Evolutionary conservation across 2,329 filamentous ascomycete genomes (phyloP), one percentile per base, ranked within the genome.

Genomic region (Xylaria sp.): DNA sequence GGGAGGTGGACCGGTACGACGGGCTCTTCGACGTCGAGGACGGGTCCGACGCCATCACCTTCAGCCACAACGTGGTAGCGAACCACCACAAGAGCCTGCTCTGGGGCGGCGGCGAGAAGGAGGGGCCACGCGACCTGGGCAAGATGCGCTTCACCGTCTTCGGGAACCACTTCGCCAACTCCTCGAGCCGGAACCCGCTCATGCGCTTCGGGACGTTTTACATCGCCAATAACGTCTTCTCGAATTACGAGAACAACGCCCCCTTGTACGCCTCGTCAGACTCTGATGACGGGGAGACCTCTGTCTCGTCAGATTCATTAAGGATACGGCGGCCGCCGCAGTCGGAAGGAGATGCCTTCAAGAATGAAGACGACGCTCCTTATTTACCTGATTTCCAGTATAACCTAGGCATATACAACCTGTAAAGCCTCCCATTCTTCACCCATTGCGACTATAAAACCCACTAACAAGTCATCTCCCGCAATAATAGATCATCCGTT

Each of bases 161-260:
- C 27, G 72, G 69, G 5, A 72, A 72, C 54, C 71, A 29, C 6
- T 72, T 72, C 23, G 66, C 65, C 4, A 70, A 72, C 50, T 72
- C 70, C 23, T 53, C 55, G n/a, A 71, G 69, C 40, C 66, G 70
- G 21, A 72, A 72, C 51, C 72, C 72, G 6, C 61, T 73, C 13
- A 73, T 73, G 72, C 65, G 72, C 5, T 72, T 73, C 54, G 72
- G 72, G 6, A 73, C 72, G 2, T 72, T 72, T 23, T 72, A 73
- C 16, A 60, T 73, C 10, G 71, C 37, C 3, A 68, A 71, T 25
- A 73, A 73, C 50, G 69, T 73, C 27, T 73, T 73, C 42, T 57
- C 47, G 35, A 72, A 71, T 21, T 72, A 72, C 13, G 57, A 55
- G 21, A 68, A 73, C 18, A 55, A 48, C 9, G 55, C 59, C 13